Evolutionary conservation across 371 early-diverging fungal genomes (phyloP), one percentile per base, ranked within the genome.

Genomic region (Dinochytrium kinnereticum): DNA sequence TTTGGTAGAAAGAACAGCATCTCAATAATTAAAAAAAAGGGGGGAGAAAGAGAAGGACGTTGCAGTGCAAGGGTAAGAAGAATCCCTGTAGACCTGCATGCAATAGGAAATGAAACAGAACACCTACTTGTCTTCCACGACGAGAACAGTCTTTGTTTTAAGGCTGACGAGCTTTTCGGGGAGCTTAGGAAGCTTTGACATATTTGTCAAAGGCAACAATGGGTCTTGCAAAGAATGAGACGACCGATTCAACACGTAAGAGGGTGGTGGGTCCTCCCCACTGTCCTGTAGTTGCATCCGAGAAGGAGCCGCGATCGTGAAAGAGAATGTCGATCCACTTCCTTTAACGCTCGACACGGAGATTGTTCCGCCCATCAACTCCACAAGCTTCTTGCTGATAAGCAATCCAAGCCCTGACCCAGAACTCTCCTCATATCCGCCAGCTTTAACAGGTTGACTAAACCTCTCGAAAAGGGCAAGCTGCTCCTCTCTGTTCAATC

Each of bases 351-450:
- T 86, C 0, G 81, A 78, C 0, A 89, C 89, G 5, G 79, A 77
- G 30, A 89, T 85, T 13, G 76, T 73, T 33, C 91, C 91, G 51
- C 86, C 87, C 88, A 88, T 89, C 36, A 88, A 73, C 57, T 85
- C 79, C 2, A 87, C 86, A 5, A 91, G 76, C 64, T 85, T 79
- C 37, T 82, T 80, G 64, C 85, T 86, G 37, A 89, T 88, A 26
- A 85, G 82, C 19, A 91, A 72, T 0, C 91, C 90, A 1, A 89
- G 79, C 21, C 88, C 89, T 19, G 87, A 85, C 24, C 87, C 85
- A 36, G 84, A 85, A 70, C 87, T 89, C 71, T 50, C n/a, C 19
- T 39, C 26, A 28, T 64, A 19, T 55, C 44, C 51, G 38, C 24
- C 44, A 19, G 44, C 13, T 44, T 19, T 7, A 19, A 44, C 67